Conservation (phyloP, 495 filamentous ascomycete genomes). For the Aspergillus hancockii region DNA sequence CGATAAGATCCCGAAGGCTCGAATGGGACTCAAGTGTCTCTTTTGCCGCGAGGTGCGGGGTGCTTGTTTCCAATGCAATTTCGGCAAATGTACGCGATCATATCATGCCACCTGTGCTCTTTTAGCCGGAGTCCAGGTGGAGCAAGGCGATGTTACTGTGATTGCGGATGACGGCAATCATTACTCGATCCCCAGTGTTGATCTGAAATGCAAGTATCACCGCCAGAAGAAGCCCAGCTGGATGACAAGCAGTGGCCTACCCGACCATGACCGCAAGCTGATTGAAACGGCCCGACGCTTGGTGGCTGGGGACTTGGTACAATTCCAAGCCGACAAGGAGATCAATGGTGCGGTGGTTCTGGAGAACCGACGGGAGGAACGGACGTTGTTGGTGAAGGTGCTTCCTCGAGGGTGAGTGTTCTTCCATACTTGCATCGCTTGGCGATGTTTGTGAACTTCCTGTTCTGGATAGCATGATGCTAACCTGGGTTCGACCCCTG, state of each 20-base stretch:
- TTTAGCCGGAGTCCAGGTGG: constrained; percentile 86
- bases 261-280: constrained; percentile 60
- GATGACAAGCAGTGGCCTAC: constrained; percentile 63
- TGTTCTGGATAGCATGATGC: constrained; percentile 18
- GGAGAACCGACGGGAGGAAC: constrained; percentile 70
- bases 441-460: constrained; percentile 20
- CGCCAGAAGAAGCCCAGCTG: constrained; percentile 77
- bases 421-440: constrained; percentile 21
- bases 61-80: constrained; percentile 94
- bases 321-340: constrained; percentile 85
- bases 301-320: constrained; percentile 74
- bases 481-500: constrained; percentile 13
- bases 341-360: constrained; percentile 90
- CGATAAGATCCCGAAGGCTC: constrained; percentile 78
- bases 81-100: constrained; percentile 88
- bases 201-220: constrained; percentile 93
- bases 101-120: constrained; percentile 96
- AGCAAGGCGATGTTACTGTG: constrained; percentile 80
- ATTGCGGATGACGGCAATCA: constrained; percentile 89
- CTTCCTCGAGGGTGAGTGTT: constrained; percentile 80
- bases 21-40: constrained; percentile 87
- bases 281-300: constrained; percentile 65
- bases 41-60: constrained; percentile 93
- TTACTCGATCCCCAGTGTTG: constrained; percentile 84
- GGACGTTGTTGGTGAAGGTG: constrained; percentile 75